Evolutionary conservation across 352 stramenopile species (phyloP).

Genomic region (Phytophthora brassicae): DNA sequence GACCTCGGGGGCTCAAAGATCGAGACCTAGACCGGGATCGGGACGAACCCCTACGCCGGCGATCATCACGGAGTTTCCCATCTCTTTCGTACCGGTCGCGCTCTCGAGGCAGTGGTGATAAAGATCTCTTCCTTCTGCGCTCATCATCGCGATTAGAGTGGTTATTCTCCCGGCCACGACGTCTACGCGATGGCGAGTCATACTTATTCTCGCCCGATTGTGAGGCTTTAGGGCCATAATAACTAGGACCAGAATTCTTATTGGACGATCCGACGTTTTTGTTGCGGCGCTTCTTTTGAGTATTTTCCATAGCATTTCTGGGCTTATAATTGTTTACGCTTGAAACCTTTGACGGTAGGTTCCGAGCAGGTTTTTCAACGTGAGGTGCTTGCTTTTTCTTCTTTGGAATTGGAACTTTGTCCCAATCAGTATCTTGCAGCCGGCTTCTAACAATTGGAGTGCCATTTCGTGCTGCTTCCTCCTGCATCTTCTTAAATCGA

Average conservation of each 20-base stretch:
- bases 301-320: constrained; percentile 12
- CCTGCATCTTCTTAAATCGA: constrained; percentile 56
- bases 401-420: constrained; percentile 57
- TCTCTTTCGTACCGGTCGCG: constrained; percentile 16
- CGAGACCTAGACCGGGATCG: constrained; percentile 29
- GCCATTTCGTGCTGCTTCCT: constrained; percentile 44
- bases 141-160: constrained; percentile 23
- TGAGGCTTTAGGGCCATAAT: constrained; percentile 37
- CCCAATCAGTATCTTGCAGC: constrained; percentile 43
- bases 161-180: constrained; percentile 14
- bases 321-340: constrained; percentile 5
- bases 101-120: constrained; percentile 24
- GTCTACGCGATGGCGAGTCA: constrained; percentile 19
- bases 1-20: constrained; percentile 29
- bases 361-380: constrained; percentile 5
- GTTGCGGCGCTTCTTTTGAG: constrained; percentile 25
- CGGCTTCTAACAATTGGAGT: constrained; percentile 40
- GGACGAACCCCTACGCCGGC: constrained; percentile 23
- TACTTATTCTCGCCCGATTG: constrained; percentile 19
- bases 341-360: neutral
- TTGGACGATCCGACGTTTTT: constrained; percentile 15
- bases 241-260: constrained; percentile 29
- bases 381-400: constrained; percentile 27
- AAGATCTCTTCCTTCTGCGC: constrained; percentile 19
- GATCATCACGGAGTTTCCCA: constrained; percentile 22